Conservation (phyloP, 1,284 basidiomycete species). For the Trichosporon faecale region DNA sequence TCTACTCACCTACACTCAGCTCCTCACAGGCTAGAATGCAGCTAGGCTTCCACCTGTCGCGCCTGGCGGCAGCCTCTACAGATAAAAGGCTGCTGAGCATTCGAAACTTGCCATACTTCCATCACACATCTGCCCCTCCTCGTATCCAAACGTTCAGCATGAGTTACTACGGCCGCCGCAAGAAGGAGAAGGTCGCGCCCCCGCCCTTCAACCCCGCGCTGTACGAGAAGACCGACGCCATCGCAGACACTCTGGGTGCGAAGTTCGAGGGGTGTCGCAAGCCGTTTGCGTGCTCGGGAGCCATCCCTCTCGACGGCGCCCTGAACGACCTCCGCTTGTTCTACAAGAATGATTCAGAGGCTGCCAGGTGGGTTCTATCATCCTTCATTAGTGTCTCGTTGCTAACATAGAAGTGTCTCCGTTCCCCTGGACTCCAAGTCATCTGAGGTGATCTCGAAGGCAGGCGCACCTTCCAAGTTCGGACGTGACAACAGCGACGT, state of each 20-base stretch:
- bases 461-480: no score
- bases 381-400: not conserved
- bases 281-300: not conserved
- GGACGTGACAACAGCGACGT: conserved; percentile 5
- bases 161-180: not conserved
- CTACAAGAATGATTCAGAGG: not conserved
- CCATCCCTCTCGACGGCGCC: not conserved
- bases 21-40: no score
- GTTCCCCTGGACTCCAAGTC: not conserved
- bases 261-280: not conserved
- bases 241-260: not conserved
- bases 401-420: not conserved
- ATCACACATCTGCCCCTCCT: not conserved
- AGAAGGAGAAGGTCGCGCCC: not conserved
- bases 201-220: not conserved
- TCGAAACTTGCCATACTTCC: no score
- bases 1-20: no score
- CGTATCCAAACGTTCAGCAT: not conserved
- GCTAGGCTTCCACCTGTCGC: no score
- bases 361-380: not conserved
- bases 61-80: no score
- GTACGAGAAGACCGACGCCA: not conserved
- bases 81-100: no score
- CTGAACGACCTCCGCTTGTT: not conserved
- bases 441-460: not conserved